phyloP scores from a whole-genome alignment of 768 basidiomycete genomes.

The Phylloporus sp. region DNA sequence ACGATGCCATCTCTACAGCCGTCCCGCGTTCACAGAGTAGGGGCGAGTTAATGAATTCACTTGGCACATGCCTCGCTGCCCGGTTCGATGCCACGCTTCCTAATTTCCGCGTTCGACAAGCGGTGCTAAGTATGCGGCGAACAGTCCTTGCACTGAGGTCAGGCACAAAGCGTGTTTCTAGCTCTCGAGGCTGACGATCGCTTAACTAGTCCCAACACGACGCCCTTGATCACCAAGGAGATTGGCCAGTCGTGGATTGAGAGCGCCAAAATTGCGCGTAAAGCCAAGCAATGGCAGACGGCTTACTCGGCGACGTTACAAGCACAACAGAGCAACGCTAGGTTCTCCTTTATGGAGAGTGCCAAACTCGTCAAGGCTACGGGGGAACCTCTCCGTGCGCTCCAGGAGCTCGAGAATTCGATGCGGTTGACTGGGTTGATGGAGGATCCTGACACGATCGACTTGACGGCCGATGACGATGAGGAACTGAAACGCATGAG shows the following conservation, averaged over 20 bases:
- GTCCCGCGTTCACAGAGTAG: slow-evolving; percentile 37
- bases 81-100: slow-evolving; percentile 80
- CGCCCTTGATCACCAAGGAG: slow-evolving; percentile 45
- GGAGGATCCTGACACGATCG: slow-evolving; percentile 45
- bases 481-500: slow-evolving; percentile 50
- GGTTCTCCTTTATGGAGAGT: slow-evolving; percentile 84
- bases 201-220: slow-evolving; percentile 18
- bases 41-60: slow-evolving; percentile 39
- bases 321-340: slow-evolving; percentile 67
- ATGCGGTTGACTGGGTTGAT: slow-evolving; percentile 53
- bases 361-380: slow-evolving; percentile 79
- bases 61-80: slow-evolving; percentile 43
- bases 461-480: slow-evolving; percentile 52
- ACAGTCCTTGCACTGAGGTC: slow-evolving; percentile 79
- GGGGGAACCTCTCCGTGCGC: slow-evolving; percentile 78
- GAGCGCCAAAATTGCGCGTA: slow-evolving; percentile 94
- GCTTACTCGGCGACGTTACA: slow-evolving; percentile 95
- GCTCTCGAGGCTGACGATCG: slow-evolving; percentile 9
- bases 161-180: slow-evolving; percentile 17
- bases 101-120: slow-evolving; percentile 84
- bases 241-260: slow-evolving; percentile 86
- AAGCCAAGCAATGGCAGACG: slow-evolving; percentile 93
- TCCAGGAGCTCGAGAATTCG: slow-evolving; percentile 80
- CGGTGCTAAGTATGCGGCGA: slow-evolving; percentile 83
- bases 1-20: slow-evolving; percentile 39